phyloP scores from a whole-genome alignment of 768 basidiomycete species.

The Psilocybe tampanensis region DNA sequence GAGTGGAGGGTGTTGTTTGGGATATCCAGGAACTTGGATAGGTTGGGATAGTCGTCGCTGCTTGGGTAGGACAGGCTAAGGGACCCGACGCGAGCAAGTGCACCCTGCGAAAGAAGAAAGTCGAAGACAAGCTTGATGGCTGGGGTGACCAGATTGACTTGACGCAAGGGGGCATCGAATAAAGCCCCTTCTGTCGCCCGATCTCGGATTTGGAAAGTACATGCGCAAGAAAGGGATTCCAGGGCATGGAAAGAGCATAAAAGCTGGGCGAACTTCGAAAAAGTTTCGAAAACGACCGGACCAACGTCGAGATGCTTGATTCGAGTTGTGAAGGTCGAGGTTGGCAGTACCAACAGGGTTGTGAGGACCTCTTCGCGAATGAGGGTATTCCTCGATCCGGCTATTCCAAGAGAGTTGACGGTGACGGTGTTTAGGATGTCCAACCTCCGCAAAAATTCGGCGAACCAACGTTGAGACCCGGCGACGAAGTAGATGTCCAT shows the following conservation, averaged over 20 bases:
- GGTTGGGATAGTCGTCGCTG: slow-evolving; percentile 9
- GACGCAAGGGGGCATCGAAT: slow-evolving; percentile 8
- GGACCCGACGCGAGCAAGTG: slow-evolving; percentile 14
- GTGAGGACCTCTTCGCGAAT: slow-evolving; percentile 16
- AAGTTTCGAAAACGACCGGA: slow-evolving; percentile 15
- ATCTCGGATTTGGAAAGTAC: slow-evolving; percentile 9
- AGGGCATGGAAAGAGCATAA: slow-evolving; percentile 14
- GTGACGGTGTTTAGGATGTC: slow-evolving; percentile 7
- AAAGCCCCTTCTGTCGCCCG: background rate
- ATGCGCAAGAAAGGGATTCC: slow-evolving; percentile 17
- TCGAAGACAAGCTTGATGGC: slow-evolving; percentile 16
- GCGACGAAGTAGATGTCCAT: slow-evolving; percentile 15
- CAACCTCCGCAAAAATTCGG: slow-evolving; percentile 18
- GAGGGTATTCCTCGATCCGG: slow-evolving; percentile 12
- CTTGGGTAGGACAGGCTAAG: slow-evolving; percentile 17
- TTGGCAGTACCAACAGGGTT: slow-evolving; percentile 3
- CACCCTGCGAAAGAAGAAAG: slow-evolving; percentile 9
- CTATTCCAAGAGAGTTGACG: slow-evolving; percentile 15
- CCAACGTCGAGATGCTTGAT: slow-evolving; percentile 14
- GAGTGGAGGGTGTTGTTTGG: slow-evolving; percentile 15
- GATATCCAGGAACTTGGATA: slow-evolving; percentile 11
- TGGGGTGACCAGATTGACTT: slow-evolving; percentile 16
- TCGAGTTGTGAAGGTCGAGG: slow-evolving; percentile 1
- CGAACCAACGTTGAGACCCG: slow-evolving; percentile 24
- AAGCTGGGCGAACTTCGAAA: slow-evolving; percentile 13